Percentiles rank a stretch among this genome's conserved stretches.
Evolutionary conservation across 1,284 basidiomycete species (phyloP).

Genomic region (Moesziomyces globuligerus): DNA sequence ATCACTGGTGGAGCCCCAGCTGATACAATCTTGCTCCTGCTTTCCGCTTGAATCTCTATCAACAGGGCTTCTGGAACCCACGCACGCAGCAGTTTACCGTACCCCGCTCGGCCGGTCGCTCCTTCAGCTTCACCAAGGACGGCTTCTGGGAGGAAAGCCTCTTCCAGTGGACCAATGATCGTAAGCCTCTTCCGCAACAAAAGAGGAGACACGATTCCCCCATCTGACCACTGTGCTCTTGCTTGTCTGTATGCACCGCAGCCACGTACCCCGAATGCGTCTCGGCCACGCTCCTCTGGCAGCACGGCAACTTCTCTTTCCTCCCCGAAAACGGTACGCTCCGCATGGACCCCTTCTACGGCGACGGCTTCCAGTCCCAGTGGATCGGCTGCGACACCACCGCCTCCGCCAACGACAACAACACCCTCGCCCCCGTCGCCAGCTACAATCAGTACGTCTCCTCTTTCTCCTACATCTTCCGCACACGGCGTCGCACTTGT

Average conservation of each 20-base stretch:
- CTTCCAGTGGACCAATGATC: conserved; percentile 21
- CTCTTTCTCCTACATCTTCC: not conserved
- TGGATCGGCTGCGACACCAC: conserved; percentile 31
- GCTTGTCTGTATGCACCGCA: conserved; percentile 6
- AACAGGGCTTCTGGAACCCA: conserved; percentile 33
- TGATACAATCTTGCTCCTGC: not conserved
- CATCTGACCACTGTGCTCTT: not conserved
- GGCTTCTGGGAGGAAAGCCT: conserved; percentile 28
- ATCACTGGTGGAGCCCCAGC: too few relatives aligned
- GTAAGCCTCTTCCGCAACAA: conserved; percentile 6
- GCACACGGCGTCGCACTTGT: too few relatives aligned
- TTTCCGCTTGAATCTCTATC: not conserved
- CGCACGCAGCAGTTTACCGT: conserved; percentile 25
- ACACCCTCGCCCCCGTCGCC: conserved; percentile 26
- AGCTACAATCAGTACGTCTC: conserved; percentile 19
- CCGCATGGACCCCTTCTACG: conserved; percentile 30
- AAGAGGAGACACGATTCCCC: too few relatives aligned
- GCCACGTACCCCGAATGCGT: conserved; percentile 21
- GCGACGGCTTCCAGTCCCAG: conserved; percentile 28
- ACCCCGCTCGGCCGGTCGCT: conserved; percentile 16
- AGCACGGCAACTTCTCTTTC: conserved; percentile 30
- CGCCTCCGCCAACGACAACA: conserved; percentile 20
- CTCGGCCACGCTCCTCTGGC: conserved; percentile 20
- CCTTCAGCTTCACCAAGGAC: conserved; percentile 25
- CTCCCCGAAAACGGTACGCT: conserved; percentile 26